A percentile compares a stretch with the other conserved stretches of the same genome.
Conservation (phyloP, 1,284 basidiomycete genomes). For the Apiotrichum laibachii region DNA sequence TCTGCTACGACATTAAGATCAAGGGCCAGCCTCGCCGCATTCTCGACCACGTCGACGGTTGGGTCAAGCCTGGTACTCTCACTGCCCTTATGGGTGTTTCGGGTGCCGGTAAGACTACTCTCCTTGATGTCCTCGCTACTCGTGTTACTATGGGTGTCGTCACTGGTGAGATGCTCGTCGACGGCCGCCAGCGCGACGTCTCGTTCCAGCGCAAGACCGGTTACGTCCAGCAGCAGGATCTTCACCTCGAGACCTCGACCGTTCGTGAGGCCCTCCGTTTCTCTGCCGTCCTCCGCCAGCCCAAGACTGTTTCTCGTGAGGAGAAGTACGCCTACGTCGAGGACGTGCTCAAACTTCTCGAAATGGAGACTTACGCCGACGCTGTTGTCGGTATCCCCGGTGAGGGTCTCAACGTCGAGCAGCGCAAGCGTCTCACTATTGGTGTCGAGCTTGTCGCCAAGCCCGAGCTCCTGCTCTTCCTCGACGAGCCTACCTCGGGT, state of each 20-base stretch:
- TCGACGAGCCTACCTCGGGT: slow-evolving; percentile 51
- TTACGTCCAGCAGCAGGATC: slow-evolving; percentile 78
- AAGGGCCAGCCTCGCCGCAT: slow-evolving; percentile 61
- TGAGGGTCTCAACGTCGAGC: slow-evolving; percentile 50
- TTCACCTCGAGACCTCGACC: slow-evolving; percentile 65
- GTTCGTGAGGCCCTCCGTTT: slow-evolving; percentile 82
- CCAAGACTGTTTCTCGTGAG: slow-evolving; percentile 58
- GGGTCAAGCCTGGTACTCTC: slow-evolving; percentile 74
- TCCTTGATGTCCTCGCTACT: slow-evolving; percentile 78
- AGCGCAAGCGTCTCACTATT: slow-evolving; percentile 55
- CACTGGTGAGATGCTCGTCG: slow-evolving; percentile 71
- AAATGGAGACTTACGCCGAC: slow-evolving; percentile 25
- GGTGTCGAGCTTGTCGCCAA: slow-evolving; percentile 64
- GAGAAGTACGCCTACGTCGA: slow-evolving; percentile 54
- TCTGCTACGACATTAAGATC: slow-evolving; percentile 62
- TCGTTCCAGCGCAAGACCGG: slow-evolving; percentile 64
- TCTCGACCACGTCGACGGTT: slow-evolving; percentile 76
- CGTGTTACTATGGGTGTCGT: slow-evolving; percentile 78
- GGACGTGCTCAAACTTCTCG: slow-evolving; percentile 26
- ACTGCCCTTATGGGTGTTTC: slow-evolving; percentile 67
- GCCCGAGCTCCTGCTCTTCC: slow-evolving; percentile 46
- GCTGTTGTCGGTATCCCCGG: slow-evolving; percentile 50
- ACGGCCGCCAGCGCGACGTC: slow-evolving; percentile 65
- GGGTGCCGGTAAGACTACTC: slow-evolving; percentile 72
- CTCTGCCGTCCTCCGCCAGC: slow-evolving; percentile 77